These are phyloP conservation scores for Balansia obtecta DNA, from an alignment of 2,329 filamentous ascomycete genomes.

Conservation along the genomic window DNA sequence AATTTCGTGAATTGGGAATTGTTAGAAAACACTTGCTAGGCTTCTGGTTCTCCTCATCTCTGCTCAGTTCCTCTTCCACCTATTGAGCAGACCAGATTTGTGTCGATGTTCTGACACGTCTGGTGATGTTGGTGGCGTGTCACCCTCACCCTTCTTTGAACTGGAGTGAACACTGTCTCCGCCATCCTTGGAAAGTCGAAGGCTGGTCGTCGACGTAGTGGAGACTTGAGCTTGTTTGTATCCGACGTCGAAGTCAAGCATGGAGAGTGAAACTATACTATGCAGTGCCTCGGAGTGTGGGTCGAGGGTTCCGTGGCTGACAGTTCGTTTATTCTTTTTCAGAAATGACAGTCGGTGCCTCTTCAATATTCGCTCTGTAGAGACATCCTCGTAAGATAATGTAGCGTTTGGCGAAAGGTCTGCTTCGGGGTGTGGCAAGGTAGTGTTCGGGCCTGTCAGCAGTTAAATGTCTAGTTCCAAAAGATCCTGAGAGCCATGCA, in stretches of 20 bases:
- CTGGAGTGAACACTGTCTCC: slow-evolving; percentile 23
- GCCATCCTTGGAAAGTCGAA: slow-evolving; percentile 24
- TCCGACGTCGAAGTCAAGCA: slow-evolving; percentile 13
- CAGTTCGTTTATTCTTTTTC: slow-evolving; percentile 32
- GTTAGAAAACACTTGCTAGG: background rate
- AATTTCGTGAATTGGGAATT: background rate
- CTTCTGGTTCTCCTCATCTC: background rate
- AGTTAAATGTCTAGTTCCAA: background rate
- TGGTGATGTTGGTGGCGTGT: slow-evolving; percentile 24
- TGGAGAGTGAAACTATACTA: slow-evolving; percentile 22
- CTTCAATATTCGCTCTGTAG: slow-evolving; percentile 27
- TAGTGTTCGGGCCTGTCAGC: slow-evolving; percentile 40
- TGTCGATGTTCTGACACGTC: slow-evolving; percentile 17
- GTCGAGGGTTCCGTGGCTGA: slow-evolving; percentile 33
- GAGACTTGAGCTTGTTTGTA: slow-evolving; percentile 11
- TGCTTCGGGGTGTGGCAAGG: slow-evolving; percentile 49
- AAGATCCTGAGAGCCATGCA: too few species aligned
- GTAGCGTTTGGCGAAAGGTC: slow-evolving; percentile 42
- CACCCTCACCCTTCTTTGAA: slow-evolving; percentile 15
- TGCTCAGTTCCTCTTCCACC: slow-evolving; percentile 6
- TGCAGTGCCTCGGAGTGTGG: slow-evolving; percentile 21
- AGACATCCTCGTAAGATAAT: slow-evolving; percentile 42
- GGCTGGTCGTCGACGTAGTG: slow-evolving; percentile 17
- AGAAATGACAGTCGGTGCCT: slow-evolving; percentile 35
- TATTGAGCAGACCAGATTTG: slow-evolving; percentile 13